Evolutionary conservation across 1,284 basidiomycete species (phyloP).

Genomic region (Calocybe gambosa): DNA sequence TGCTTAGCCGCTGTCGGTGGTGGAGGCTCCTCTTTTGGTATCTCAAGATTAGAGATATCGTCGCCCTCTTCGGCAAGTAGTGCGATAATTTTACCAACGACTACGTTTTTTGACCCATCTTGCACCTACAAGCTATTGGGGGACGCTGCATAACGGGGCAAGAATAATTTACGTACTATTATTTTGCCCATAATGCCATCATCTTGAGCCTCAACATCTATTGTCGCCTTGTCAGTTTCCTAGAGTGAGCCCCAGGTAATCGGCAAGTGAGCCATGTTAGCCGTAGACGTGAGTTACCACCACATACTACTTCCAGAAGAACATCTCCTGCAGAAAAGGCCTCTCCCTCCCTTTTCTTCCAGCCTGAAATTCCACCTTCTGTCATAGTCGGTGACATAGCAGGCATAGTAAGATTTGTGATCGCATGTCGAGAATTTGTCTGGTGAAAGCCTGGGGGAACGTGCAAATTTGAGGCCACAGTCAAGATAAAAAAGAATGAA

Average conservation of each 20-base stretch:
- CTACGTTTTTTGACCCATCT: conserved; percentile 82
- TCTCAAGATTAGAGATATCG: conserved; percentile 81
- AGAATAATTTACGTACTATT: conserved; percentile 47
- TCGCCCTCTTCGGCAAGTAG: conserved; percentile 96
- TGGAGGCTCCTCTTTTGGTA: conserved; percentile 50
- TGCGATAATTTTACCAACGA: conserved; percentile 86
- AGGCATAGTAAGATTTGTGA: conserved; percentile 80
- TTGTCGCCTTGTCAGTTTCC: conserved; percentile 99
- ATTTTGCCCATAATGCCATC: conserved; percentile 95
- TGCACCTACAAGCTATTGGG: conserved; percentile 43
- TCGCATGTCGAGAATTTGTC: conserved; percentile 46
- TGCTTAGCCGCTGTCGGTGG: conserved; percentile 19
- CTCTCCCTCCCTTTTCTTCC: conserved; percentile 93
- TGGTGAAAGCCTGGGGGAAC: conserved; percentile 49
- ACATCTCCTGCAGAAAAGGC: conserved; percentile 84
- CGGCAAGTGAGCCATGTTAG: conserved; percentile 4
- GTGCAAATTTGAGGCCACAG: not conserved
- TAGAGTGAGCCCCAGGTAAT: conserved; percentile 25
- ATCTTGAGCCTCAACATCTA: conserved; percentile 98
- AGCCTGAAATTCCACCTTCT: conserved; percentile 88
- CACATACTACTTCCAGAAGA: conserved; percentile 83
- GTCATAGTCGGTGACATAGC: conserved; percentile 99
- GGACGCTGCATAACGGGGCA: not conserved
- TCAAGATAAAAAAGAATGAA: not conserved
- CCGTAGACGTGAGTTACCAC: not conserved